Evolutionary conservation across 805 yeast genomes (phyloP), one percentile per base, ranked within the genome.

Genomic region (Saccharomycopsis amapae): DNA sequence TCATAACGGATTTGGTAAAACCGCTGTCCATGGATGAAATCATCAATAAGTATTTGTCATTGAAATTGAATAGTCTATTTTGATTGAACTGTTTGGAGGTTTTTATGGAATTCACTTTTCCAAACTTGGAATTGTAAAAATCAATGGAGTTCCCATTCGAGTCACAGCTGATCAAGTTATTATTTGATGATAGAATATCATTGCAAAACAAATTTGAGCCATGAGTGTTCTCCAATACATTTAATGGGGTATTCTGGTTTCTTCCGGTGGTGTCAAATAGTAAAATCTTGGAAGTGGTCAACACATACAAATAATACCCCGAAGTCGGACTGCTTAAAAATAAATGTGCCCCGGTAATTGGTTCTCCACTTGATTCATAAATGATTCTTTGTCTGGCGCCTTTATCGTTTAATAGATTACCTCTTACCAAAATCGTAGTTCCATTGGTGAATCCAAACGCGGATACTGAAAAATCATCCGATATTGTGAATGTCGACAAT

Each of bases 391-490:
- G 97, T 53, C 93, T 76, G 7, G 95, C 79, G 0, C 97, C 97
- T 48, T 95, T 68, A 58, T 93, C 98, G 55, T 88, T 77, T 5
- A 86, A 54, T 26, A 93, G 62, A 61, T 93, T 97, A 6, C 98
- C 98, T 51, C 97, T 66, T 0, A 89, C 76, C 5, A 89, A 65
- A 2, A 89, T 67, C 2, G 89, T 87, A 18, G 78, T 71, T 2
- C 98, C 98, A 60, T 88, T 82, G 12, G 89, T 81, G 55, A 78
- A 85, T 0, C 96, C 96, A 38, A 85, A 64, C 0, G 84, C 89
- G 4, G 83, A 60, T 28, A 85, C 75, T 2, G 85, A 71, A 50
- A 81, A 73, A 49, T 75, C 79, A 1, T 61, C 54, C 13, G 79
- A 72, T 41, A 72, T 63, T 13, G 73, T 69, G 50, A 84, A 73